Evolutionary conservation across 371 early-diverging fungal species (phyloP).

Genomic region (Apophysomyces variabilis): DNA sequence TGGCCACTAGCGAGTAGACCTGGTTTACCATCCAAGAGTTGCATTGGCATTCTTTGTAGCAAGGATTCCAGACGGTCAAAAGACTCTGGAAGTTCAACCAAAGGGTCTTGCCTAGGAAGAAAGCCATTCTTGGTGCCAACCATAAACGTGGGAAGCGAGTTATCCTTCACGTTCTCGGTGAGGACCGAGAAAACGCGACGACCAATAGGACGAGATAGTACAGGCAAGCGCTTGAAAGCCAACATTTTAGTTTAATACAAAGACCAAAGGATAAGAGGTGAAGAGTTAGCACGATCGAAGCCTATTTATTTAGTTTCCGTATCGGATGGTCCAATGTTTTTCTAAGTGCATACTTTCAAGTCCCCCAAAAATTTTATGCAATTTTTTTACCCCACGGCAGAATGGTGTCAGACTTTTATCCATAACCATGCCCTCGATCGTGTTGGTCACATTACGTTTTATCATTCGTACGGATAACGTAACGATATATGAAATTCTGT

Average conservation of each 20-base stretch:
- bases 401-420: conserved; percentile 4
- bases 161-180: conserved; percentile 36
- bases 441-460: neutral
- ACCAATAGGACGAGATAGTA: neutral
- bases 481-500: too few species aligned
- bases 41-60: conserved; percentile 80
- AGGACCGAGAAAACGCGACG: conserved; percentile 32
- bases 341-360: neutral
- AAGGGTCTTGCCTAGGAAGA: conserved; percentile 71
- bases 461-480: too few species aligned
- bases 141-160: conserved; percentile 63
- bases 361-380: neutral
- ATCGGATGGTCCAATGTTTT: neutral
- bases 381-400: conserved; percentile 1
- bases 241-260: neutral
- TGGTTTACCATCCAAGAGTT: conserved; percentile 61
- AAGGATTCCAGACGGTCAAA: conserved; percentile 73
- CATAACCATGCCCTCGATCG: too few species aligned
- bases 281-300: neutral
- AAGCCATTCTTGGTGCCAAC: conserved; percentile 75
- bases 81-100: conserved; percentile 65
- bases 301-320: neutral
- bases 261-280: neutral
- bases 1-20: conserved; percentile 81
- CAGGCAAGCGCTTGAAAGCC: neutral